These are phyloP conservation scores for Ophiostoma tasmaniense DNA, from an alignment of 2,329 filamentous ascomycete genomes.

Conservation along the genomic window DNA sequence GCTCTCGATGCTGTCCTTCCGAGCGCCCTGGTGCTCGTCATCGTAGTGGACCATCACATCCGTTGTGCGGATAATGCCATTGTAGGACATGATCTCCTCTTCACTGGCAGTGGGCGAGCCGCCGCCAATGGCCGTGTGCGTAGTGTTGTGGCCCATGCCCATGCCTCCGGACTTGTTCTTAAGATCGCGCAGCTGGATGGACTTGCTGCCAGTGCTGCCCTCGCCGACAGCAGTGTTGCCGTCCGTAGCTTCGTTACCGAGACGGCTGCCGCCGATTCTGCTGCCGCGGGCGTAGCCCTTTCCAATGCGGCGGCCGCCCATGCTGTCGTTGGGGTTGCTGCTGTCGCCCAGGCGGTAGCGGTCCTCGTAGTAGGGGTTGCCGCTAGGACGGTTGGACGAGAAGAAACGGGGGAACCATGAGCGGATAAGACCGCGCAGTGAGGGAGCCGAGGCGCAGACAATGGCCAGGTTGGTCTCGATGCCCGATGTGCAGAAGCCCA, in stretches of 20 bases:
- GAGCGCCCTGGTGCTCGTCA: slow-evolving; percentile 9
- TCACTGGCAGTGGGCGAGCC: slow-evolving; percentile 30
- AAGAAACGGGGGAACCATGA: slow-evolving; percentile 22
- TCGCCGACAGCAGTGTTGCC: slow-evolving; percentile 5
- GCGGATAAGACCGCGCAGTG: slow-evolving; percentile 18
- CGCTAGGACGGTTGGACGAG: slow-evolving; percentile 16
- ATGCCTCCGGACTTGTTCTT: slow-evolving; percentile 14
- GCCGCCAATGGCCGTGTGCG: slow-evolving; percentile 28
- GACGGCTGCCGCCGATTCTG: slow-evolving; percentile 16
- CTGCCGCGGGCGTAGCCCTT: slow-evolving; percentile 16
- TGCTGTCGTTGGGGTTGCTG: slow-evolving; percentile 7
- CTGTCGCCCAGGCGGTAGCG: slow-evolving; percentile 12
- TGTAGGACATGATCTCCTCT: slow-evolving; percentile 34
- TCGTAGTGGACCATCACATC: slow-evolving; percentile 24
- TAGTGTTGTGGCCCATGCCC: slow-evolving; percentile 17
- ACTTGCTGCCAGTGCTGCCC: neutral
- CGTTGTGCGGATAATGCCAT: slow-evolving; percentile 33
- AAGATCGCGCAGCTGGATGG: slow-evolving; percentile 25
- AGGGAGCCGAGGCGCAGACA: slow-evolving; percentile 33
- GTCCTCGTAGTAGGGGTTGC: slow-evolving; percentile 14
- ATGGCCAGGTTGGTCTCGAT: slow-evolving; percentile 36
- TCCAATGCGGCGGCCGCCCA: slow-evolving; percentile 3
- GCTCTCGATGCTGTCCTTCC: slow-evolving; percentile 12
- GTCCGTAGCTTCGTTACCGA: neutral
- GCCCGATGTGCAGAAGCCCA: slow-evolving; percentile 30